These are phyloP conservation scores for Styphnolobium japonicum DNA, from an alignment of 306 rosid species.

Conservation along the genomic window DNA sequence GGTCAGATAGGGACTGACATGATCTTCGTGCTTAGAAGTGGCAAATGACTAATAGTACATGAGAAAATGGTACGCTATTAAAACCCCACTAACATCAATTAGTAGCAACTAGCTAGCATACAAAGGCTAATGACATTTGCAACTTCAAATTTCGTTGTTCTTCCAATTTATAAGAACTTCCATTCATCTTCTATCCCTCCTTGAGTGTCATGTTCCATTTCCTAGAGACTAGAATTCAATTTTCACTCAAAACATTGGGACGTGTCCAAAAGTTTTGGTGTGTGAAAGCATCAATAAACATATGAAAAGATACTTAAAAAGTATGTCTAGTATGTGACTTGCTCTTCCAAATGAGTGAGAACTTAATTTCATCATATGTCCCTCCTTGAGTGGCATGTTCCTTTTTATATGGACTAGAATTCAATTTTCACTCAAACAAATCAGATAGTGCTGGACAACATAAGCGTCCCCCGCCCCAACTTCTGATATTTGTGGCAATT, in stretches of 20 bases:
- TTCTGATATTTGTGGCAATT: background rate
- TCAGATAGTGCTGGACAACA: background rate
- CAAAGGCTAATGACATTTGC: background rate
- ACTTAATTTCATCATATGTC: background rate
- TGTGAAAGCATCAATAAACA: background rate
- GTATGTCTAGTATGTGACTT: background rate
- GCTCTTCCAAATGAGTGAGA: background rate
- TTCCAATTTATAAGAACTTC: background rate
- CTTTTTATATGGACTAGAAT: background rate
- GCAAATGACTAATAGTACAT: constrained; percentile 12
- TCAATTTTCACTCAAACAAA: constrained; percentile 6
- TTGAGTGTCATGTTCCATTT: no score
- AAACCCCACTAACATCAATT: background rate
- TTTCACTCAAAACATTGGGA: background rate
- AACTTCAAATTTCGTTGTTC: background rate
- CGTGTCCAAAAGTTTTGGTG: background rate
- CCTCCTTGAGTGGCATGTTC: background rate
- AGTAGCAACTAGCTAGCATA: background rate
- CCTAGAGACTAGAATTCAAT: background rate
- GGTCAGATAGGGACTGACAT: background rate
- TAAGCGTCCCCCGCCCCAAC: background rate
- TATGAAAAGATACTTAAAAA: no score
- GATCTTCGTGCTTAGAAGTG: constrained; percentile 10
- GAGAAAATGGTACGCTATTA: background rate
- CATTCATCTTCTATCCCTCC: no score